phyloP scores from a whole-genome alignment of 352 stramenopile genomes.

The Blastocystis sp. region DNA sequence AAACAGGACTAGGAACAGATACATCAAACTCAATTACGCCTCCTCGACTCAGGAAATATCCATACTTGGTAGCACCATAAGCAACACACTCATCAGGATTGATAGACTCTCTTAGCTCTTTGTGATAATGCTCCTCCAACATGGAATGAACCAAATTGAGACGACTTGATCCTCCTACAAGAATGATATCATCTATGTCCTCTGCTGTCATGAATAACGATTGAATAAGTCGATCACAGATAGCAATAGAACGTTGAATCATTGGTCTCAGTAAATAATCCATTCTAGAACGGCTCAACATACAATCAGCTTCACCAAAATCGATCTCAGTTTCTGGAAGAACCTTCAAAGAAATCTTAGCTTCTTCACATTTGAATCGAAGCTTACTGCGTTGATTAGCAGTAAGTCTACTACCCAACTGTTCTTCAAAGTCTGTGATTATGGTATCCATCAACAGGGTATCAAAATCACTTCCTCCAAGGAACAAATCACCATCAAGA shows the following conservation, averaged over 20 bases:
- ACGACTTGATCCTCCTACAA: conserved; percentile 60
- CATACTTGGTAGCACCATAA: conserved; percentile 60
- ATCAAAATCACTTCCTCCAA: conserved; percentile 75
- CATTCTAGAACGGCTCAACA: neutral
- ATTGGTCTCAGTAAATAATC: neutral
- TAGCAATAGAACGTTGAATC: neutral
- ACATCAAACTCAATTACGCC: too few species aligned
- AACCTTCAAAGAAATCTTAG: conserved; percentile 2
- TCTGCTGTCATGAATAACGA: conserved; percentile 65
- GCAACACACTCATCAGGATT: conserved; percentile 62
- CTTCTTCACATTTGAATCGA: conserved; percentile 11
- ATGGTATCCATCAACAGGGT: neutral
- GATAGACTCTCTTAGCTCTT: neutral
- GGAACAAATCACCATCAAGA: conserved; percentile 95
- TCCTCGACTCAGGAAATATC: neutral
- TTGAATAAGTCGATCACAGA: neutral
- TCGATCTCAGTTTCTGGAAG: neutral
- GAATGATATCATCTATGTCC: conserved; percentile 58
- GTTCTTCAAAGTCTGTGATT: neutral
- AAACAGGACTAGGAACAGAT: neutral
- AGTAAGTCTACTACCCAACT: neutral
- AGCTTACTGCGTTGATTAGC: neutral
- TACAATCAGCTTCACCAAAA: neutral
- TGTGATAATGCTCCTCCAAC: conserved; percentile 14
- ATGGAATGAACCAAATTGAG: neutral